Evolutionary conservation across 306 rosid species (phyloP), one percentile per base, ranked within the genome.

Genomic region (Trichosanthes truncata): DNA sequence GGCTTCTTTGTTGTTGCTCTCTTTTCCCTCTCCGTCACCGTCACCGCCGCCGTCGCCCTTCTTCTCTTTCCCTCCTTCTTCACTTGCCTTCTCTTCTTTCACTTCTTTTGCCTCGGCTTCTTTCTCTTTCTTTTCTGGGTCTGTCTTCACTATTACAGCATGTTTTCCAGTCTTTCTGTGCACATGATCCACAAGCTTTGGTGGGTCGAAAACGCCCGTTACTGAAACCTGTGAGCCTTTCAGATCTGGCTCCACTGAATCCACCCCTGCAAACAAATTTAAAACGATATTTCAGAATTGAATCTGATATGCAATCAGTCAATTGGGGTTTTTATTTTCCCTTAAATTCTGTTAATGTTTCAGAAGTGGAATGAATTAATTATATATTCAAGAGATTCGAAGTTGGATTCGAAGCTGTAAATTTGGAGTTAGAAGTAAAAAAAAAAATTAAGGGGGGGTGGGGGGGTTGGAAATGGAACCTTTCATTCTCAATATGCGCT

Each of bases 181-280:
- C 84, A 94, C 95, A 78, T 86, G 83, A 9, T 94, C 95, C 1
- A 92, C 95, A 18, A 94, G 77, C 80, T 87, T 89, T 0, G 81
- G 68, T 17, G 90, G 83, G 73, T 94, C 97, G 56, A 94, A 79
- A 62, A 77, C 89, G 1, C 98, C 98, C 79, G 89, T 94, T 78
- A 94, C 98, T 62, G 84, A 85, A 83, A 92, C 98, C 41, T 85
- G 81, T 1, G 97, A 94, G 40, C 80, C 80, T 87, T 88, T 92
- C 80, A 94, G 92, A 91, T 94, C 98, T 26, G 98, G 83, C 45
- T 85, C 97, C 0, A 92, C 97, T 25, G 90, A 85, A 79, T 94
- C 97, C 80, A 94, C 98, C 48, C 97, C 98, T 94, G 68, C 2
- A 74, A 43, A 26, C 38, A 14, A 25, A 45, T 21, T 72, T 0